Evolutionary conservation across 164 flowering plant species (phyloP), one percentile per base, ranked within the genome.

Genomic region (Stephania japonica): DNA sequence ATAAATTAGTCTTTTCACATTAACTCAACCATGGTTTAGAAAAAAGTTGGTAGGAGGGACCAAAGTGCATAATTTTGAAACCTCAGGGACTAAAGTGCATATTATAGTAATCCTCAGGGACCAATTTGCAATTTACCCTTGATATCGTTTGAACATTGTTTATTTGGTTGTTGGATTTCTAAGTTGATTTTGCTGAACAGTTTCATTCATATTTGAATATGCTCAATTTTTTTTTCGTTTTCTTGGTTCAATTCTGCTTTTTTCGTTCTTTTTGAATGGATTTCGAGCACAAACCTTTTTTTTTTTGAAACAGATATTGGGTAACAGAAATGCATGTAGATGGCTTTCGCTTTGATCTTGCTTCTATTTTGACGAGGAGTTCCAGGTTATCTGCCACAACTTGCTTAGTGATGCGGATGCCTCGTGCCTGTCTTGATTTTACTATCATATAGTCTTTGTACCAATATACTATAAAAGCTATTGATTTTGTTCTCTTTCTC

Each of bases 311-410:
- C 90, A 94, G 99, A 81, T 95, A 92, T 77, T 95, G 99, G 99
- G 98, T 90, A 27, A 86, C 84, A 65, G 97, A 95, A 82, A 86
- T 95, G 89, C 99, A 95, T 81, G 88, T 91, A 65, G 99, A 95
- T 87, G 99, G 99, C 68, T 94, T 95, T 80, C 97, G 97, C 81
- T 95, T 95, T 84, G 99, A 95, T 84, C 97, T 95, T 82, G 99
- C 97, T 69, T 91, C 99, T 74, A 94, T 94, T 68, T 71, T 95
- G 87, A 91, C 99, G 59, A 86, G 99, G 83, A 79, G 91, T 77
- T 86, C 94, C 94, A 95, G 99, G 99, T 94, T 63, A 41, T 68
- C 65, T 79, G 67, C 49, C 42, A 26, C 63, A 42, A 25, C 53
- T 56, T 42, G 50, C 72, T 72, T 14, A 21, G 56, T 72, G 12